Base-by-base conservation (phyloP, 352 stramenopile genomes). In the Phytophthora citricola region DNA sequence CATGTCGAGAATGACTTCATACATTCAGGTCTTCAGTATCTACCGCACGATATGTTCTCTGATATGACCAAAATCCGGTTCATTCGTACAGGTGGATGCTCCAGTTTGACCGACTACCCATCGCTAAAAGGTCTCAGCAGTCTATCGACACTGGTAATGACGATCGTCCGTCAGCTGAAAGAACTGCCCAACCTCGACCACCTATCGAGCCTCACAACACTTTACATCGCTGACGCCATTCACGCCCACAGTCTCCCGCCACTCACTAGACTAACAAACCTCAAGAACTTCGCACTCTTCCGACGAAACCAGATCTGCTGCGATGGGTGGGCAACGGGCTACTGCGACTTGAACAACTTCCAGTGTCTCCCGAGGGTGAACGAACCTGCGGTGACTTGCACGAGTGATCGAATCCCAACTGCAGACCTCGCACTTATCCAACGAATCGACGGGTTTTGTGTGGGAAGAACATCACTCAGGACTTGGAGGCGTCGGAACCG, bases 11-110 rank as follows among this genome's bases (percentile, higher is more conserved):
- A 70, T 27, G 67, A 82, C 29, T 73, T 82, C 29, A 43, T 70
- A 1, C 58, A 73, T 14, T 77, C 63, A 24, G 71, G 62, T 14
- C 40, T 81, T 17, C 44, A 71, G 31, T 77, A 75, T 31, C 53
- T 81, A 0, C 74, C 70, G 3, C 7, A 15, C 2, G 58, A 84
- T 15, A 49, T 77, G 7, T 86, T 89, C 40, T 45, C 39, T 0
- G 12, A 72, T 2, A 86, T 89, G 77, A 50, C 65, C 22, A 48
- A 55, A 3, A 58, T 89, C 9, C 64, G 55, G 2, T 86, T 81
- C 32, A 27, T 89, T 38, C 77, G 78, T 31, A 69, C 59, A 0
- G 75, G 69, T 9, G 66, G 68, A 6, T 61, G 76, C 6, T 55
- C 76, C 0, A 40, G 45, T 0, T 31, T 89, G 17, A 73, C 38